Evolutionary conservation across 345 rosid genomes (phyloP).

Genomic region (Salix arbutifolia): DNA sequence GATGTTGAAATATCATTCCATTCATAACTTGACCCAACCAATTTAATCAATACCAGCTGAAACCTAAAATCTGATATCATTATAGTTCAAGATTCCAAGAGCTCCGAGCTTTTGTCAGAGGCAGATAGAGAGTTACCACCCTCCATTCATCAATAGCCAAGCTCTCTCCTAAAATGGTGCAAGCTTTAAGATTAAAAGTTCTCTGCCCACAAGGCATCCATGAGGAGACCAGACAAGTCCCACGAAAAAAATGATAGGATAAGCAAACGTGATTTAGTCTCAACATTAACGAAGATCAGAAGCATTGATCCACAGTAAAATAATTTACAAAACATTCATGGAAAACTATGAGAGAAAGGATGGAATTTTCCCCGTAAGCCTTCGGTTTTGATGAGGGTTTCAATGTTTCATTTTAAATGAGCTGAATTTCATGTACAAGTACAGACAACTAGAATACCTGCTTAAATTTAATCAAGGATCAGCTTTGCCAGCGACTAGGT

Average conservation of each 20-base stretch:
- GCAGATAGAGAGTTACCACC: neutral
- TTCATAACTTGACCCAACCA: neutral
- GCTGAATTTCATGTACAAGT: slow-evolving; percentile 47
- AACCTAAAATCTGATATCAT: neutral
- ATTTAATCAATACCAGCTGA: neutral
- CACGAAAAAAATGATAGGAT: neutral
- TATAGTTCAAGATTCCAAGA: neutral
- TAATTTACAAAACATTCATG: slow-evolving; percentile 42
- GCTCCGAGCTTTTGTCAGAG: too few species aligned
- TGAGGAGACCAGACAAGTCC: neutral
- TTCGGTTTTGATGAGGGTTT: slow-evolving; percentile 11
- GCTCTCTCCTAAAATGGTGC: neutral
- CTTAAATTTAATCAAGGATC: slow-evolving; percentile 47
- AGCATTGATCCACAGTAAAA: slow-evolving; percentile 20
- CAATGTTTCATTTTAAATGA: slow-evolving; percentile 26
- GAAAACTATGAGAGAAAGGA: slow-evolving; percentile 31
- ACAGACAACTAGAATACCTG: slow-evolving; percentile 10
- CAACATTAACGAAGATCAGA: slow-evolving; percentile 25
- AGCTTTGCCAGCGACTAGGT: slow-evolving; percentile 72
- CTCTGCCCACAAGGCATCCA: neutral
- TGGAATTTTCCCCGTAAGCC: slow-evolving; percentile 30
- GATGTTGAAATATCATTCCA: too few species aligned
- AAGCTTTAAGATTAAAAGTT: neutral
- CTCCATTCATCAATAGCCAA: neutral
- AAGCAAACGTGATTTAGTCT: slow-evolving; percentile 1